These are phyloP conservation scores for Leccinum sublutescens DNA, from an alignment of 768 basidiomycete genomes.

Conservation along the genomic window DNA sequence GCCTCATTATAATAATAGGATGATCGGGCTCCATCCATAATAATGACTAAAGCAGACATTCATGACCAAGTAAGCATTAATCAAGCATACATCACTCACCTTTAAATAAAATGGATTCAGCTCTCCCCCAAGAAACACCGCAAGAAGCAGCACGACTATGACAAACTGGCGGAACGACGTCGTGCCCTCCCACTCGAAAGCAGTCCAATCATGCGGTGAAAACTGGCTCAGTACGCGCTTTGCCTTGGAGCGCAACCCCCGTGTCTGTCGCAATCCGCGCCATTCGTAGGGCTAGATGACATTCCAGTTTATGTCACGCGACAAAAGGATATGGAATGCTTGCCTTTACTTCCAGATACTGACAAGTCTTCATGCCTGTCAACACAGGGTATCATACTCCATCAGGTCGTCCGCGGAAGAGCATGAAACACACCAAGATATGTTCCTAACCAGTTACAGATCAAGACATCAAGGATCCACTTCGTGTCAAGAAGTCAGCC, in stretches of 20 bases:
- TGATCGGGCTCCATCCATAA: slow-evolving; percentile 93
- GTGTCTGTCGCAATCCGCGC: slow-evolving; percentile 79
- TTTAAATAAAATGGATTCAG: slow-evolving; percentile 88
- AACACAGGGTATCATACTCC: slow-evolving; percentile 6
- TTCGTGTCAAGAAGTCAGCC: slow-evolving; percentile 31
- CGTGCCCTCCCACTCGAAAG: slow-evolving; percentile 84
- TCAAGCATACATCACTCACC: slow-evolving; percentile 37
- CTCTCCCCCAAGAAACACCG: slow-evolving; percentile 80
- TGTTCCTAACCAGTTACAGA: slow-evolving; percentile 88
- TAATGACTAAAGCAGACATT: slow-evolving; percentile 41
- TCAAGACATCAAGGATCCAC: slow-evolving; percentile 85
- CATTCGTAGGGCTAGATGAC: slow-evolving; percentile 70
- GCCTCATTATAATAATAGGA: slow-evolving; percentile 70
- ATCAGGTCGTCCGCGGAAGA: slow-evolving; percentile 14
- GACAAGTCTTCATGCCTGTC: slow-evolving; percentile 82
- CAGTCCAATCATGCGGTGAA: slow-evolving; percentile 84
- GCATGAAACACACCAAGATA: slow-evolving; percentile 57
- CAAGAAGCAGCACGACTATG: slow-evolving; percentile 70
- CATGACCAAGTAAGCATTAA: slow-evolving; percentile 14
- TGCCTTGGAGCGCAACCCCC: slow-evolving; percentile 76
- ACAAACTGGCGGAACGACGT: slow-evolving; percentile 74
- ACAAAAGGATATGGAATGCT: neutral
- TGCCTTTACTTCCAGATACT: slow-evolving; percentile 83
- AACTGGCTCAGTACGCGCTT: slow-evolving; percentile 79
- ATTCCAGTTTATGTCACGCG: neutral